Percentiles rank a stretch among this genome's conserved stretches.
Conservation (phyloP, 2,329 filamentous ascomycete species). For the Bretziella fagacearum region DNA sequence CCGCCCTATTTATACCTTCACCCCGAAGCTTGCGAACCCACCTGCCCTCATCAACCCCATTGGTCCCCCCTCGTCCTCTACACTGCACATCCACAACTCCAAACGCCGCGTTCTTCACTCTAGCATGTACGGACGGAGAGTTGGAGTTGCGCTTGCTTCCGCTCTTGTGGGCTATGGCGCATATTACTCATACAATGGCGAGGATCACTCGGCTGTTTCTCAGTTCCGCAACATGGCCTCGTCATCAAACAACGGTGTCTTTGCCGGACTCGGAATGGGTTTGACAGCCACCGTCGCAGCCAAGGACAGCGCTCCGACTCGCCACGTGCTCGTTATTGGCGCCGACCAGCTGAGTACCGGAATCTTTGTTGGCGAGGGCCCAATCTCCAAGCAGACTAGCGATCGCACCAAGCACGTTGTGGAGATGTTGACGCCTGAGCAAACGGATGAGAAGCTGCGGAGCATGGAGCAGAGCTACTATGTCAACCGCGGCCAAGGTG, state of each 20-base stretch:
- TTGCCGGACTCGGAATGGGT: slow-evolving; percentile 2
- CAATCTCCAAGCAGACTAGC: slow-evolving; percentile 75
- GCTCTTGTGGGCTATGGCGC: slow-evolving; percentile 56
- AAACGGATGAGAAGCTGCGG: slow-evolving; percentile 77
- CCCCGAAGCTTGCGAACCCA: slow-evolving; percentile 13
- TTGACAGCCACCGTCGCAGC: slow-evolving; percentile 15
- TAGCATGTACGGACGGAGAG: slow-evolving; percentile 59
- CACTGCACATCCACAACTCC: slow-evolving; percentile 20
- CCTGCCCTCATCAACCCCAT: slow-evolving; percentile 14
- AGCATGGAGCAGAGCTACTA: slow-evolving; percentile 83
- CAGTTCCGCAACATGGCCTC: slow-evolving; percentile 20
- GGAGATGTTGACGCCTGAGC: slow-evolving; percentile 91
- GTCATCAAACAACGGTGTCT: slow-evolving; percentile 15
- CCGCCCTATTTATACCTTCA: neutral
- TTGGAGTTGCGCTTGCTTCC: slow-evolving; percentile 50
- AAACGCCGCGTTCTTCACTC: slow-evolving; percentile 37
- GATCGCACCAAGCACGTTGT: slow-evolving; percentile 71
- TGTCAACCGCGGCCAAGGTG: slow-evolving; percentile 75
- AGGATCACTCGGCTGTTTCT: slow-evolving; percentile 18
- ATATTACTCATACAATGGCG: slow-evolving; percentile 50
- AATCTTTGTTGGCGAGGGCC: slow-evolving; percentile 67
- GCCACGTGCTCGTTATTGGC: slow-evolving; percentile 69
- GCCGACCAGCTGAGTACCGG: slow-evolving; percentile 82
- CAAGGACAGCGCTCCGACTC: slow-evolving; percentile 31
- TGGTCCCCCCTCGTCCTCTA: slow-evolving; percentile 14